Evolutionary conservation across 495 filamentous ascomycete genomes (phyloP), one percentile per base, ranked within the genome.

Genomic region (Podospora sp.): DNA sequence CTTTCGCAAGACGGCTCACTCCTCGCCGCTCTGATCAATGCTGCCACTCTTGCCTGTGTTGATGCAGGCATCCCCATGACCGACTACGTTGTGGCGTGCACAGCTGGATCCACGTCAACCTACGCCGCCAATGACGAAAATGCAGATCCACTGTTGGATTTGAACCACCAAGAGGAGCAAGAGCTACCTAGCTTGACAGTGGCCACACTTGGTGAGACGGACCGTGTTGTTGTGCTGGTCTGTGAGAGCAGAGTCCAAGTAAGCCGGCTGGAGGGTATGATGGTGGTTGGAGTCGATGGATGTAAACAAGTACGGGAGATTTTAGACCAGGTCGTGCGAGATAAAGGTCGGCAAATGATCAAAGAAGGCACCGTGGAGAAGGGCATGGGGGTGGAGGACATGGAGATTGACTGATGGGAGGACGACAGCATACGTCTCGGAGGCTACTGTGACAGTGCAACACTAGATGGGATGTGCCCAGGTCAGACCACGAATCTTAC

Each of bases 11-110:
- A 99, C 79, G 95, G 95, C 33, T 92, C 91, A 2, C 83, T 99
- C 0, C 89, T 99, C 27, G 93, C 96, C 0, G 87, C 92, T 0
- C 92, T 91, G 20, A 83, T 97, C 69, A 99, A 99, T 71, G 96
- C 95, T 11, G 89, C 91, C 0, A 97, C 94, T 0, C 86, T 99
- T 14, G 95, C 96, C 0, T 88, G 97, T 22, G 88, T 97, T 57
- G 95, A 98, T 74, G 96, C 96, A 2, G 95, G 95, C 29, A 87
- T 99, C 26, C 95, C 96, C 40, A 97, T 97, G 93, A 84, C 85
- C 2, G 92, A 95, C 72, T 94, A 97, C 72, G 83, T 98, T 0
- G 86, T 85, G n/a, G 92, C 93, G 12, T 96, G 92, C 77, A 96
- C 93, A 11, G 88, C 90, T 0, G 95, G 92, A 18, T 90, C 90